Evolutionary conservation across 495 filamentous ascomycete species (phyloP).

Genomic region (Copromyces sp.): DNA sequence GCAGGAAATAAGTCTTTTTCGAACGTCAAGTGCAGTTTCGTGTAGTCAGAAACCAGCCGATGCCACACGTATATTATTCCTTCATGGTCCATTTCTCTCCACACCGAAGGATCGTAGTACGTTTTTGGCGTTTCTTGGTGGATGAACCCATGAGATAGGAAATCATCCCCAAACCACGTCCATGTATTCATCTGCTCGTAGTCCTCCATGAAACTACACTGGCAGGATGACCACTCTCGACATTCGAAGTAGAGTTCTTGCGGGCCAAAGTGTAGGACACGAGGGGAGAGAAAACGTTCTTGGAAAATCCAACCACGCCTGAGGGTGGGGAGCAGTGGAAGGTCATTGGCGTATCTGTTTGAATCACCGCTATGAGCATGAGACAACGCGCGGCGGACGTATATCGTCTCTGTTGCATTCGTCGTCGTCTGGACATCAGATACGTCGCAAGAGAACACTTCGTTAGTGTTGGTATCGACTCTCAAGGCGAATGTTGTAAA

Average conservation of each 20-base stretch:
- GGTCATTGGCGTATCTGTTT: neutral
- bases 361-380: no score
- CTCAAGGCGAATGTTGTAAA: neutral
- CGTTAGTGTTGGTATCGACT: no score
- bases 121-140: no score
- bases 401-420: neutral
- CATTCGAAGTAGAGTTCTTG: slow-evolving; percentile 12
- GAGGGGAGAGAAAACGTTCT: slow-evolving; percentile 9
- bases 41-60: slow-evolving; percentile 10
- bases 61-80: slow-evolving; percentile 1
- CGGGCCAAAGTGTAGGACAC: slow-evolving; percentile 13
- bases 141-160: no score
- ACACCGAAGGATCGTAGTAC: no score
- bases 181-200: no score
- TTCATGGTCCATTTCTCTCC: neutral
- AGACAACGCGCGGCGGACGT: slow-evolving; percentile 6
- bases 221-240: no score
- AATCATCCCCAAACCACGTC: no score
- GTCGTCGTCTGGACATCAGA: no score
- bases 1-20: slow-evolving; percentile 14
- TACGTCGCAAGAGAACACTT: no score
- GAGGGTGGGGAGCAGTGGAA: slow-evolving; percentile 1
- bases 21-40: slow-evolving; percentile 1
- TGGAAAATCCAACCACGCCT: slow-evolving; percentile 16
- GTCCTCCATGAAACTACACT: no score